Evolutionary conservation across 129 eudicot species (phyloP).

Genomic region (Centrapalus pauciflorus): DNA sequence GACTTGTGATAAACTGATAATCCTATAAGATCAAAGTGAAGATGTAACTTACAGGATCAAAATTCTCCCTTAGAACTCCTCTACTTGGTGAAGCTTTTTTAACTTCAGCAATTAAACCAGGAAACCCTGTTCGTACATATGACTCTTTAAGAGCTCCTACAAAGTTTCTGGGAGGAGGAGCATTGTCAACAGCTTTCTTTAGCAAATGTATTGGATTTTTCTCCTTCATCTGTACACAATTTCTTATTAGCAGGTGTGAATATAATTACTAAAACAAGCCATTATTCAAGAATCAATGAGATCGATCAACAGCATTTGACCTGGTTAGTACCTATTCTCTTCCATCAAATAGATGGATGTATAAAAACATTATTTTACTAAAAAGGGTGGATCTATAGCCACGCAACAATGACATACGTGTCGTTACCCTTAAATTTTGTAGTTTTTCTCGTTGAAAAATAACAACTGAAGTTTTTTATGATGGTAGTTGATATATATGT

Average conservation of each 20-base stretch:
- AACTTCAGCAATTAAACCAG: conserved; percentile 94
- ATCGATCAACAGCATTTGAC: neutral
- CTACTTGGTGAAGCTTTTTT: conserved; percentile 99
- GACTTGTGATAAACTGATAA: neutral
- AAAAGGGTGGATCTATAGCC: too few relatives aligned
- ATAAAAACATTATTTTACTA: too few relatives aligned
- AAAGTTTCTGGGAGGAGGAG: conserved; percentile 72
- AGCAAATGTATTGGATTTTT: conserved; percentile 39
- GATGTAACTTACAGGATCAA: conserved; percentile 69
- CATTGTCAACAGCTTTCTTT: conserved; percentile 42
- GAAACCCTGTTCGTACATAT: conserved; percentile 64
- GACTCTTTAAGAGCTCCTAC: conserved; percentile 77
- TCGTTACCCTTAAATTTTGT: too few relatives aligned
- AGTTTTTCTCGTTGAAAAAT: too few relatives aligned
- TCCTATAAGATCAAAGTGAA: neutral
- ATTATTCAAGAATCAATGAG: neutral
- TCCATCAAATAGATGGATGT: too few relatives aligned
- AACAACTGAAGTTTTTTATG: too few relatives aligned
- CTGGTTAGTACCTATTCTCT: neutral
- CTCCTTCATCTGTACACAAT: conserved; percentile 59
- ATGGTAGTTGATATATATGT: too few relatives aligned
- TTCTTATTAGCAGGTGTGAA: neutral
- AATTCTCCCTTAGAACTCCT: conserved; percentile 86
- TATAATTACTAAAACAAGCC: neutral
- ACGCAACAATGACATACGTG: too few relatives aligned